Evolutionary conservation across 768 basidiomycete species (phyloP).

Genomic region (Panaeolus papilionaceus): DNA sequence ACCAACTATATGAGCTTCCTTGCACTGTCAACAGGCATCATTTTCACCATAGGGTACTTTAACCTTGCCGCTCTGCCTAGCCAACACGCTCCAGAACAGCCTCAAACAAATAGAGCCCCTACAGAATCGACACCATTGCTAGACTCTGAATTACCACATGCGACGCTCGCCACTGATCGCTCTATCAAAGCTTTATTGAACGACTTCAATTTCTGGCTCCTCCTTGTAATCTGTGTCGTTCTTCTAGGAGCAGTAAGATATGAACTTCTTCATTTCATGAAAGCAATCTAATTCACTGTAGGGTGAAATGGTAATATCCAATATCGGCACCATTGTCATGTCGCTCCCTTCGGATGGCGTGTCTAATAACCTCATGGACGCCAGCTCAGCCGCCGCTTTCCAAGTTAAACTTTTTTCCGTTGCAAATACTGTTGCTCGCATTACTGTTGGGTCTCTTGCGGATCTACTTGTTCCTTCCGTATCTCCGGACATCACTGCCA

Average conservation of each 20-base stretch:
- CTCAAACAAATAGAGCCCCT: slow-evolving; percentile 14
- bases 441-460: slow-evolving; percentile 71
- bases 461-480: slow-evolving; percentile 74
- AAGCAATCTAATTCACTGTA: slow-evolving; percentile 30
- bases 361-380: slow-evolving; percentile 25
- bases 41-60: slow-evolving; percentile 61
- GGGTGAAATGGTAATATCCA: slow-evolving; percentile 86
- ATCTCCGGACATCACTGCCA: slow-evolving; percentile 44
- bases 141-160: slow-evolving; percentile 12
- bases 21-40: slow-evolving; percentile 54
- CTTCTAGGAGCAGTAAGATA: slow-evolving; percentile 71
- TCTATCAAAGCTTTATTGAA: slow-evolving; percentile 44
- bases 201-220: slow-evolving; percentile 69
- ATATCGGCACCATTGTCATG: slow-evolving; percentile 77
- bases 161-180: slow-evolving; percentile 3
- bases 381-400: slow-evolving; percentile 50
- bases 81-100: slow-evolving; percentile 5
- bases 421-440: slow-evolving; percentile 74
- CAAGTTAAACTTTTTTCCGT: slow-evolving; percentile 78
- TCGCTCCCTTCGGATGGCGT: slow-evolving; percentile 50
- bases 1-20: slow-evolving; percentile 60
- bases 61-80: slow-evolving; percentile 33
- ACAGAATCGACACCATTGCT: slow-evolving; percentile 44
- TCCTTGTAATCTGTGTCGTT: slow-evolving; percentile 56
- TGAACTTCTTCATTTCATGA: neutral